Evolutionary conservation across 2,329 filamentous ascomycete species (phyloP), one percentile per base, ranked within the genome.

Genomic region (Rhexocercosporidium sp.): DNA sequence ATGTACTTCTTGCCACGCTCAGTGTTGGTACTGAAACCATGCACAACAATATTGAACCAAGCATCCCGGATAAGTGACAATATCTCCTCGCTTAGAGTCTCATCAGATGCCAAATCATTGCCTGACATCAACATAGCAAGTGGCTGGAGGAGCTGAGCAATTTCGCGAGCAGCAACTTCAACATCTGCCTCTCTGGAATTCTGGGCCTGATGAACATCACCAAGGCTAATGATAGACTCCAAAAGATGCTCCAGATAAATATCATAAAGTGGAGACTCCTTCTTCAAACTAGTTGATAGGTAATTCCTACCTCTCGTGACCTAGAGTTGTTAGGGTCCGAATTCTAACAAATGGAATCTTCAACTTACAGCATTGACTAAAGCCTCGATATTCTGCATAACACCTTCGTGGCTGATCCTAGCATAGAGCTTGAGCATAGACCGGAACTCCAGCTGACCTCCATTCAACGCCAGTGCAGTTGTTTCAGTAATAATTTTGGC

Each of bases 1-100:
- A 89, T 80, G 74, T 96, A 88, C 71, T 88, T 87, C 76, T 90
- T 90, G 20, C 90, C 92, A 64, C 92, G 87, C 18, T 90, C 86
- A 0, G 93, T 95, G 18, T 86, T 86, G 12, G 91, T 84, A 11
- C 90, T 90, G 77, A 98, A 97, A 4, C 94, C 96, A 78, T 99
- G 96, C 0, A 97, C 92, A 25, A 94, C 92, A 69, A 98, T 93
- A 75, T 99, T 99, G 81, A 97, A 98, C 96, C 96, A 99, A 5
- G 93, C 93, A 82, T 99, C 94, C 62, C 95, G 90, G 72, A 96
- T 86, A 65, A 96, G 81, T 29, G 88, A 86, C 69, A 92, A 86
- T 8, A 88, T 87, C 66, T 95, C 89, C 61, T 94, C 91, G 62
- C 91, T 87, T 64, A 81, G 80, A 11, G 82, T 72, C 34, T 76